Percentiles rank a stretch among this genome's conserved stretches.
Conservation (phyloP, 129 eudicot species). For the Daucus carota region DH1_v3.0 NC_030385.2:41996501-41997000, state of each 20-base stretch:
- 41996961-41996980: too few relatives aligned
- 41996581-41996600: not conserved
- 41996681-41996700: slow-evolving; percentile 1
- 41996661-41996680: not conserved
- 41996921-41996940: not conserved
- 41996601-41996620: not conserved
- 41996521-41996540: too few relatives aligned
- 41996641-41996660: not conserved
- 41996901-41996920: not conserved
- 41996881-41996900: not conserved
- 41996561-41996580: not conserved
- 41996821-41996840: not conserved
- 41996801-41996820: slow-evolving; percentile 61
- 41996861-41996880: too few relatives aligned
- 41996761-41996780: slow-evolving; percentile 56
- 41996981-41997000: too few relatives aligned
- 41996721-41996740: slow-evolving; percentile 14
- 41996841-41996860: too few relatives aligned
- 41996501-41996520: too few relatives aligned
- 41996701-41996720: slow-evolving; percentile 15
- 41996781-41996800: slow-evolving; percentile 33
- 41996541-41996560: not conserved
- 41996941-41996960: too few relatives aligned
- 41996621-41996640: not conserved
- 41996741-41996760: slow-evolving; percentile 47